phyloP scores from a whole-genome alignment of 306 rosid genomes.

The Cicer judaicum region DNA sequence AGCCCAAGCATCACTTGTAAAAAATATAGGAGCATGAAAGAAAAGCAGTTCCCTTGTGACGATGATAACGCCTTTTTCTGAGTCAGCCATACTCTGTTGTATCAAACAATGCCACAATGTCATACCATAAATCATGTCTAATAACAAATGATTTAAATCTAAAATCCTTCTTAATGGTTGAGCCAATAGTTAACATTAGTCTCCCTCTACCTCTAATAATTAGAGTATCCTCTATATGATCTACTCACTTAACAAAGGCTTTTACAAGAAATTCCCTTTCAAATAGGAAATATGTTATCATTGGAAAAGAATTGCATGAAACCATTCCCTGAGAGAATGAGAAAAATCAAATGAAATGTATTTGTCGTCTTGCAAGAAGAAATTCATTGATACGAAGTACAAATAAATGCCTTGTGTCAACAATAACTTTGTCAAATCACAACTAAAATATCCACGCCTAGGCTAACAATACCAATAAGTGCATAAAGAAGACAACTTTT shows the following conservation, averaged over 20 bases:
- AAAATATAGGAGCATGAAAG: constrained; percentile 35
- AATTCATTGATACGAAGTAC: constrained; percentile 32
- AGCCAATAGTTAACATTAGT: background rate
- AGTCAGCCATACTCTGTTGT: background rate
- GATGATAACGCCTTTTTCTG: background rate
- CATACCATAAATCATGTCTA: constrained; percentile 1
- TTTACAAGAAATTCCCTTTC: constrained; percentile 17
- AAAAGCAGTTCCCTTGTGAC: constrained; percentile 28
- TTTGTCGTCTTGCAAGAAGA: constrained; percentile 36
- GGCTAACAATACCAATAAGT: constrained; percentile 16
- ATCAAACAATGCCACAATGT: background rate
- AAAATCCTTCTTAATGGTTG: constrained; percentile 20
- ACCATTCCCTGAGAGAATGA: constrained; percentile 38
- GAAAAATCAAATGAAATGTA: constrained; percentile 29
- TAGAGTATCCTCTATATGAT: background rate
- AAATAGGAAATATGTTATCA: constrained; percentile 27
- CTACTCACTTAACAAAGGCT: background rate
- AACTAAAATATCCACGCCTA: constrained; percentile 34
- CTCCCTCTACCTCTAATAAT: constrained; percentile 4
- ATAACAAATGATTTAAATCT: background rate
- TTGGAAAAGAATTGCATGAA: constrained; percentile 21
- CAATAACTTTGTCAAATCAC: constrained; percentile 36
- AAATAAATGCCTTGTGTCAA: constrained; percentile 31
- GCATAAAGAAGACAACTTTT: constrained; percentile 33
- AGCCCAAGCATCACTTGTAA: constrained; percentile 31